phyloP scores from a whole-genome alignment of 2,329 filamentous ascomycete genomes.

The Phoma herbarum region DNA sequence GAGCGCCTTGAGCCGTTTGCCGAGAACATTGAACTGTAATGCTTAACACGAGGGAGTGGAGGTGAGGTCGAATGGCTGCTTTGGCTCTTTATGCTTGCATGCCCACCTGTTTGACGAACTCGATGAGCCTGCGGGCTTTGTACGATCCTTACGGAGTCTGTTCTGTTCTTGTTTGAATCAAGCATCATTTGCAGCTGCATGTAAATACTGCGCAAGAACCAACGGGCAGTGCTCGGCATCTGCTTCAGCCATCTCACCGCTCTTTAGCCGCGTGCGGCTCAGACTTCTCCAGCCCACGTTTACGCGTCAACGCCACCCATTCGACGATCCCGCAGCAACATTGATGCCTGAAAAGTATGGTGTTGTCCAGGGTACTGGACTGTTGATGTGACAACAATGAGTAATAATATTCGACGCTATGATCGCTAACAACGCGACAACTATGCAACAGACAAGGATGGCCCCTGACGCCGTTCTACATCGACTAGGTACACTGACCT shows the following conservation, averaged over 20 bases:
- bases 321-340: neutral
- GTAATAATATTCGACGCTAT: constrained; percentile 24
- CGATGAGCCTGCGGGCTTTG: constrained; percentile 10
- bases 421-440: constrained; percentile 17
- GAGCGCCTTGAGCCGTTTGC: constrained; percentile 55
- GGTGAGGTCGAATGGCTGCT: constrained; percentile 12
- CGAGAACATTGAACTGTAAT: constrained; percentile 45
- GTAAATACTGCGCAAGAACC: neutral
- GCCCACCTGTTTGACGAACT: constrained; percentile 7
- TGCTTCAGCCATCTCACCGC: constrained; percentile 11
- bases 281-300: neutral
- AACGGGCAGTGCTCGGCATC: constrained; percentile 19
- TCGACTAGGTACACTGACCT: constrained; percentile 9
- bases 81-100: neutral
- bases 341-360: constrained; percentile 16
- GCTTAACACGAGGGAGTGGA: neutral
- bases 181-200: neutral
- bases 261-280: constrained; percentile 11
- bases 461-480: constrained; percentile 17
- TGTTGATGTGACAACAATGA: constrained; percentile 17
- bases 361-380: constrained; percentile 17
- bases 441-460: constrained; percentile 21
- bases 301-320: constrained; percentile 2
- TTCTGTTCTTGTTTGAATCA: neutral
- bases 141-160: constrained; percentile 13